These are phyloP conservation scores for Penicillium carneum DNA, from an alignment of 2,329 filamentous ascomycete genomes.

Conservation along the genomic window DNA sequence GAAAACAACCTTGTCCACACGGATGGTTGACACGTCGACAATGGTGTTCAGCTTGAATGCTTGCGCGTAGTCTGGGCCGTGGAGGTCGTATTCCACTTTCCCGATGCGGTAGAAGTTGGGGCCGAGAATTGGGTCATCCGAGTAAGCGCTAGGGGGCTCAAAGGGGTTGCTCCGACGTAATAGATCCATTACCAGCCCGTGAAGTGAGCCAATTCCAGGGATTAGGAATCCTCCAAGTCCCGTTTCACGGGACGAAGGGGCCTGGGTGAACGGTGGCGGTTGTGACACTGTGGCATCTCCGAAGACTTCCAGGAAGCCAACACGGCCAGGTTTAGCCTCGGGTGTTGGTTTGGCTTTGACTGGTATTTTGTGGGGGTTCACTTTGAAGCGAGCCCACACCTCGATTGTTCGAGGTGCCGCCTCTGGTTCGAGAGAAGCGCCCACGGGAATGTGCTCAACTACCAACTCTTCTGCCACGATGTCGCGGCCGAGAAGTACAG, in stretches of 20 bases:
- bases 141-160: slow-evolving; percentile 45
- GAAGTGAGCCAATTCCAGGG: slow-evolving; percentile 35
- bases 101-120: slow-evolving; percentile 51
- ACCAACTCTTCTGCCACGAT: slow-evolving; percentile 74
- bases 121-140: slow-evolving; percentile 47
- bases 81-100: slow-evolving; percentile 50
- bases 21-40: slow-evolving; percentile 46
- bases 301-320: slow-evolving; percentile 12
- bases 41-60: slow-evolving; percentile 49
- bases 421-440: slow-evolving; percentile 67
- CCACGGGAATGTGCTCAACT: slow-evolving; percentile 72
- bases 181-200: slow-evolving; percentile 43
- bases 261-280: slow-evolving; percentile 4
- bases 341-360: slow-evolving; percentile 11
- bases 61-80: slow-evolving; percentile 48
- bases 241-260: slow-evolving; percentile 20
- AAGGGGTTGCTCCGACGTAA: slow-evolving; percentile 42
- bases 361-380: slow-evolving; percentile 39
- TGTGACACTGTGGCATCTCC: slow-evolving; percentile 9
- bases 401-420: slow-evolving; percentile 73
- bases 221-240: slow-evolving; percentile 23
- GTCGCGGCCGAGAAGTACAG: slow-evolving; percentile 47
- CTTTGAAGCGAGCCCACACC: slow-evolving; percentile 68
- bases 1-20: slow-evolving; percentile 52
- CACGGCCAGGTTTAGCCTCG: slow-evolving; percentile 6